phyloP scores from a whole-genome alignment of 805 yeast species.

The Starmerella geochares region DNA sequence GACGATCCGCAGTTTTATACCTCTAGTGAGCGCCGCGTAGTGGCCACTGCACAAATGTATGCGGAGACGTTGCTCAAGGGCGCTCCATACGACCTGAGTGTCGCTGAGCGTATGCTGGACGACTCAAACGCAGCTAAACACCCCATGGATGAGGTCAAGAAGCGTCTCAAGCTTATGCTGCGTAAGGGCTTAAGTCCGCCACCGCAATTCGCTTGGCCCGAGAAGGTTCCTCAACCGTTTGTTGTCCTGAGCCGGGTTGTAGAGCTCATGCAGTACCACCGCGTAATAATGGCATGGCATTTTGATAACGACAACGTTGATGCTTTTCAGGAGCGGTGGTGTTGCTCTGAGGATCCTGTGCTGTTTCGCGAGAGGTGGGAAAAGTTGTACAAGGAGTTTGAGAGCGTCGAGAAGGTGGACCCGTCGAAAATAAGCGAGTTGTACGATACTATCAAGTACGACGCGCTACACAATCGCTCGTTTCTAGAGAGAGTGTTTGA shows the following conservation, averaged over 20 bases:
- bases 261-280: constrained; percentile 88
- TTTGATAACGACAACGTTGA: constrained; percentile 57
- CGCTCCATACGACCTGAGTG: constrained; percentile 67
- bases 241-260: constrained; percentile 88
- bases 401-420: constrained; percentile 87
- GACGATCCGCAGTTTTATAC: constrained; percentile 80
- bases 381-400: constrained; percentile 83
- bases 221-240: constrained; percentile 95
- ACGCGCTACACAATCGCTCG: constrained; percentile 88
- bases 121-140: constrained; percentile 98
- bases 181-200: constrained; percentile 97
- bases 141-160: constrained; percentile 93
- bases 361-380: constrained; percentile 96
- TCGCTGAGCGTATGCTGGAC: constrained; percentile 83
- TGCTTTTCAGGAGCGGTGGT: constrained; percentile 73
- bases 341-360: constrained; percentile 90
- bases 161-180: constrained; percentile 84
- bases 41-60: constrained; percentile 83
- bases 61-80: constrained; percentile 64
- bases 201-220: constrained; percentile 97
- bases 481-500: constrained; percentile 76
- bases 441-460: constrained; percentile 97
- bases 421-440: constrained; percentile 94
- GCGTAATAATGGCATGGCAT: constrained; percentile 70
- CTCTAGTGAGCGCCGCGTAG: constrained; percentile 88